A percentile compares a stretch with the other conserved stretches of the same genome.
phyloP scores from a whole-genome alignment of 2,329 filamentous ascomycete genomes.

The Aspergillus sp. region DNA sequence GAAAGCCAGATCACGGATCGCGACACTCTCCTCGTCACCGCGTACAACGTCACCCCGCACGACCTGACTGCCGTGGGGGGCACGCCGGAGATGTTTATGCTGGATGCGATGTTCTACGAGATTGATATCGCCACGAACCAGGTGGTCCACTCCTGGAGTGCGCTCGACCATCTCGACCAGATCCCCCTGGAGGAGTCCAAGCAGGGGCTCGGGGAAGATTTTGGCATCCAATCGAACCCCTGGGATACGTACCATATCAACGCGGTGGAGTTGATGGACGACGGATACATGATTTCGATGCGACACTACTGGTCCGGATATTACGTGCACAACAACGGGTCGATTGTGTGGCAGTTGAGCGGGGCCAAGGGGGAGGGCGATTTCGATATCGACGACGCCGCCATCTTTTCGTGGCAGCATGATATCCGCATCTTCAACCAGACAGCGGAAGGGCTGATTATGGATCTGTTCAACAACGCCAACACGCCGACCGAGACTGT shows the following conservation, averaged over 20 bases:
- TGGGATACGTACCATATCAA: conserved; percentile 33
- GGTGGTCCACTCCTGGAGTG: conserved; percentile 26
- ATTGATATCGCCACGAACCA: conserved; percentile 29
- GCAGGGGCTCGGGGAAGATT: conserved; percentile 14
- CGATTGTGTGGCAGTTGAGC: conserved; percentile 21
- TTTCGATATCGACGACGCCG: conserved; percentile 15
- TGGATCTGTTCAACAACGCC: conserved; percentile 27
- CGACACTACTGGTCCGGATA: conserved; percentile 30
- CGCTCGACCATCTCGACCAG: conserved; percentile 22
- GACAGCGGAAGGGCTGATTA: conserved; percentile 23
- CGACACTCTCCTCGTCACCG: conserved; percentile 29
- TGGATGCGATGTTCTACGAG: conserved; percentile 28
- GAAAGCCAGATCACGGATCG: conserved; percentile 25
- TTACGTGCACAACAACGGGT: conserved; percentile 23
- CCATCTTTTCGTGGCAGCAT: conserved; percentile 26
- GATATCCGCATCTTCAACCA: conserved; percentile 30
- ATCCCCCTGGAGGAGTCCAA: conserved; percentile 23
- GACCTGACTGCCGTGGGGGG: conserved; percentile 25
- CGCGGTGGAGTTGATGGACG: conserved; percentile 22
- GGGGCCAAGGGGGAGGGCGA: conserved; percentile 19
- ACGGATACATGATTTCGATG: conserved; percentile 29
- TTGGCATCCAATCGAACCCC: conserved; percentile 16
- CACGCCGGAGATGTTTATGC: conserved; percentile 22
- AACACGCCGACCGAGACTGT: conserved; percentile 18
- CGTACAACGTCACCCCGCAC: conserved; percentile 27